A percentile compares a stretch with the other conserved stretches of the same genome.
Evolutionary conservation across 2,329 filamentous ascomycete genomes (phyloP).

Genomic region (Metarhizium brunneum): DNA sequence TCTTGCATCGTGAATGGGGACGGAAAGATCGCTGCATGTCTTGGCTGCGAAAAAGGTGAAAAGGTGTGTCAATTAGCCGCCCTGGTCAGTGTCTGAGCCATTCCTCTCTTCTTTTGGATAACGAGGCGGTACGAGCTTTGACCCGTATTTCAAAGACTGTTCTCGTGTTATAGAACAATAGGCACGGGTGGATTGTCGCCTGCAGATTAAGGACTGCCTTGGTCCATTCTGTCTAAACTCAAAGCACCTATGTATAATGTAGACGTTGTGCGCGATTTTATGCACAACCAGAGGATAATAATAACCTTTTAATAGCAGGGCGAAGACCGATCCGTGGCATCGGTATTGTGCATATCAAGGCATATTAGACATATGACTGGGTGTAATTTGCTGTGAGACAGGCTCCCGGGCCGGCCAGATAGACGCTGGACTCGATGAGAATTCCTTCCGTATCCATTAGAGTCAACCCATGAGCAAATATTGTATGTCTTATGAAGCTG

Average conservation of each 20-base stretch:
- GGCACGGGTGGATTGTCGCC: too few relatives aligned
- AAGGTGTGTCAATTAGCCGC: neutral
- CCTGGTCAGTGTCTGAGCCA: neutral
- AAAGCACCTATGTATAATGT: too few relatives aligned
- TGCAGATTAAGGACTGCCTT: too few relatives aligned
- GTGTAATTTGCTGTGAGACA: neutral
- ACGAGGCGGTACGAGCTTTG: neutral
- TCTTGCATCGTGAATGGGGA: neutral
- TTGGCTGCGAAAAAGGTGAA: neutral
- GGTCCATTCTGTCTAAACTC: too few relatives aligned
- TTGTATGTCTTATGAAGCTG: neutral
- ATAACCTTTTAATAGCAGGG: too few relatives aligned
- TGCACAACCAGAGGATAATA: too few relatives aligned
- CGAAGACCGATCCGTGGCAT: neutral
- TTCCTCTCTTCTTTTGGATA: neutral
- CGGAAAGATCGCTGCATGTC: neutral
- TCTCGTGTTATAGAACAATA: too few relatives aligned
- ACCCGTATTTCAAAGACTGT: too few relatives aligned
- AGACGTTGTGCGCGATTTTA: too few relatives aligned
- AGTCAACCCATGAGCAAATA: neutral
- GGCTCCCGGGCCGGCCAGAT: neutral
- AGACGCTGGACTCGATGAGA: neutral
- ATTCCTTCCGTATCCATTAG: neutral
- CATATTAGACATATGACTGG: neutral
- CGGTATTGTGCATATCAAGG: neutral